A percentile compares a stretch with the other conserved stretches of the same genome.
Conservation (phyloP, 169 alveolate genomes). For the Eimeria maxima region DNA sequence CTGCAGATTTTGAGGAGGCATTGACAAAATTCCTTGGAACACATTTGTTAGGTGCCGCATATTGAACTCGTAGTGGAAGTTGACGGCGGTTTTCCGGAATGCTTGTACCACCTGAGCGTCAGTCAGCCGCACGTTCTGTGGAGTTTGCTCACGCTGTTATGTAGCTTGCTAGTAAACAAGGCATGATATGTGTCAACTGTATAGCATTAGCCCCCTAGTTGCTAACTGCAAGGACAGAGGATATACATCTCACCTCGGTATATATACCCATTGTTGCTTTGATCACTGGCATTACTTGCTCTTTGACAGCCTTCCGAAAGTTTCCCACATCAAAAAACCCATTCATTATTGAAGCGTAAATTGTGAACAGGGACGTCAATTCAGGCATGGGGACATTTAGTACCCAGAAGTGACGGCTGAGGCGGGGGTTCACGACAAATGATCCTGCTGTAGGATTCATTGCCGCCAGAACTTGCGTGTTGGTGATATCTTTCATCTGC, state of each 20-base stretch:
- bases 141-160: background rate
- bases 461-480: constrained; percentile 95
- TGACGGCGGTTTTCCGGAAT: constrained; percentile 97
- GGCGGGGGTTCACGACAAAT: constrained; percentile 96
- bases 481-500: constrained; percentile 95
- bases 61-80: constrained; percentile 98
- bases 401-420: constrained; percentile 97
- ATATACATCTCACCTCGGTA: constrained; percentile 89
- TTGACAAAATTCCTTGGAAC: constrained; percentile 96
- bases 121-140: background rate
- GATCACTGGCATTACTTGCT: constrained; percentile 93
- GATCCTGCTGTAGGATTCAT: constrained; percentile 98
- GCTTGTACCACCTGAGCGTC: constrained; percentile 80
- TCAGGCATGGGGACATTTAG: constrained; percentile 97
- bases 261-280: constrained; percentile 95
- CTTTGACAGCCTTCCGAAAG: constrained; percentile 95
- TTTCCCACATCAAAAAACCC: constrained; percentile 93
- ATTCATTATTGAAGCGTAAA: constrained; percentile 95
- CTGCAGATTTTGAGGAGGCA: constrained; percentile 93
- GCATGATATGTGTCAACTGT: background rate
- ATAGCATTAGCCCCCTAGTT: background rate
- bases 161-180: background rate
- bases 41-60: constrained; percentile 97
- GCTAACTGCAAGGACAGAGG: background rate
- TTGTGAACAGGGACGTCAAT: constrained; percentile 94